Evolutionary conservation across 2,329 filamentous ascomycete species (phyloP).

Genomic region (Diaporthe sp.): DNA sequence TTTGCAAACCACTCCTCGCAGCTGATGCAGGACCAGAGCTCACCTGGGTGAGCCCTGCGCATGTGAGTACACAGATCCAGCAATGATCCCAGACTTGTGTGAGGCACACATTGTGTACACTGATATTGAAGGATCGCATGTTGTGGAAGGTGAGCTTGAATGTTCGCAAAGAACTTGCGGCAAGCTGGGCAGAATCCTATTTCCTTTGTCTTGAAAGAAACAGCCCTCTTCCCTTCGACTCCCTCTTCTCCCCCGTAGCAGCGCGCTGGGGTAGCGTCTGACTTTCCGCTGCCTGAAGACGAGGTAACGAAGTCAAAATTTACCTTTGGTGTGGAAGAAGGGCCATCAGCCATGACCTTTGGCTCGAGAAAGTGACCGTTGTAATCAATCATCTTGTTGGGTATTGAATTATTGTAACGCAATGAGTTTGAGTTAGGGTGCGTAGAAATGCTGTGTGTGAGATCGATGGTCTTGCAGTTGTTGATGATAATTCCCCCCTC

Average conservation of each 20-base stretch:
- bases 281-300: background rate
- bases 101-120: background rate
- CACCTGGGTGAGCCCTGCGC: background rate
- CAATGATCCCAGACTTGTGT: background rate
- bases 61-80: background rate
- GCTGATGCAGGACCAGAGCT: background rate
- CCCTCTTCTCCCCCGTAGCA: background rate
- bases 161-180: background rate
- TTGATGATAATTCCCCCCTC: background rate
- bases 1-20: background rate
- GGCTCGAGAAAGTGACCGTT: background rate
- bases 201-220: background rate
- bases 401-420: background rate
- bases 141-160: background rate
- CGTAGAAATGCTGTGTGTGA: background rate
- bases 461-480: background rate
- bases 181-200: background rate
- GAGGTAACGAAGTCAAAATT: background rate
- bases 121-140: background rate
- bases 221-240: background rate
- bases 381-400: background rate
- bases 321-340: background rate
- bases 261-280: background rate
- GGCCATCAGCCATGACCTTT: background rate
- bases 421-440: too few relatives aligned